Evolutionary conservation across 257 asterid species (phyloP).

Genomic region (Avicennia marina): DNA sequence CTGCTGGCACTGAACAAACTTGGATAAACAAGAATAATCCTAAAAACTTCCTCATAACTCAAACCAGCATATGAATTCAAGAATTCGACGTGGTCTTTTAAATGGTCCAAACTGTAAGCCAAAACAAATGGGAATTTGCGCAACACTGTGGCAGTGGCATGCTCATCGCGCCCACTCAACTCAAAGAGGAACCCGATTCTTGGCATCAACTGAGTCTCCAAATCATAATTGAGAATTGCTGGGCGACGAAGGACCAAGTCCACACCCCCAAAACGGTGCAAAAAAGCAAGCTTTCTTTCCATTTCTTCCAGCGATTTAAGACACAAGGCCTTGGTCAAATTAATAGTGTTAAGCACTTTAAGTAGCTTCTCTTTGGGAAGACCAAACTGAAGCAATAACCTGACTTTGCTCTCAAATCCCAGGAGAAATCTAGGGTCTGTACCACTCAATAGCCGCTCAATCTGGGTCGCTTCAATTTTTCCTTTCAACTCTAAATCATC

Average conservation of each 20-base stretch:
- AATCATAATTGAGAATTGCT: slow-evolving; percentile 56
- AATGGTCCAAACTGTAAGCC: slow-evolving; percentile 70
- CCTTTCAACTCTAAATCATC: slow-evolving; percentile 43
- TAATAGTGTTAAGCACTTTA: slow-evolving; percentile 62
- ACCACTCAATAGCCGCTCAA: slow-evolving; percentile 51
- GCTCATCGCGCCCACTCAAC: slow-evolving; percentile 59
- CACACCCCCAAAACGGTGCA: slow-evolving; percentile 63
- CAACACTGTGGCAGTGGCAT: slow-evolving; percentile 45
- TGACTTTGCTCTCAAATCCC: slow-evolving; percentile 63
- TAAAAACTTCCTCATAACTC: slow-evolving; percentile 61
- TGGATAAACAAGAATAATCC: slow-evolving; percentile 63
- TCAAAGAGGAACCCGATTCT: slow-evolving; percentile 63
- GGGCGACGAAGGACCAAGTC: slow-evolving; percentile 72
- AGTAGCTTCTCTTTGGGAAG: slow-evolving; percentile 53
- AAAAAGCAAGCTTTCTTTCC: slow-evolving; percentile 53
- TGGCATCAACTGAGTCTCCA: slow-evolving; percentile 69
- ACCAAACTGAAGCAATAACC: slow-evolving; percentile 49
- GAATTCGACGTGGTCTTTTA: slow-evolving; percentile 72
- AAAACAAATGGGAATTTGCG: slow-evolving; percentile 63
- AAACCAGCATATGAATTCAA: slow-evolving; percentile 67
- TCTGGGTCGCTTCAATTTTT: slow-evolving; percentile 44
- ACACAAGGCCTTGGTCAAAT: slow-evolving; percentile 61
- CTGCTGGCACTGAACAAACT: slow-evolving; percentile 75
- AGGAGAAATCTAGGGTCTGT: slow-evolving; percentile 41
- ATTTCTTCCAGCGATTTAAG: slow-evolving; percentile 54